Conservation (phyloP, 345 rosid species). For the Aquilaria yunnanensis region DNA sequence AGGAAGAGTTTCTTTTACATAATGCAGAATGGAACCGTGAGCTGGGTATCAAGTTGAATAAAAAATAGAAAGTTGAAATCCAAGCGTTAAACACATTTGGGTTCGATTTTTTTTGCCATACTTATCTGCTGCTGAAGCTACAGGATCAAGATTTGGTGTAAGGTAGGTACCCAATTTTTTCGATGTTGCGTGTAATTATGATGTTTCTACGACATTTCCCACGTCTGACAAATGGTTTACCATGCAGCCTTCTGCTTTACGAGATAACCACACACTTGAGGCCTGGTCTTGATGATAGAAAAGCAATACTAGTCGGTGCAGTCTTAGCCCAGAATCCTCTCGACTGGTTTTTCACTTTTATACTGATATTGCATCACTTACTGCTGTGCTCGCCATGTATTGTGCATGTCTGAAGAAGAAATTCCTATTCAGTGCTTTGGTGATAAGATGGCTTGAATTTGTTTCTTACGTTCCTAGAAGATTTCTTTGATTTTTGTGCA, state of each 20-base stretch:
- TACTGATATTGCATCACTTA: slow-evolving; percentile 89
- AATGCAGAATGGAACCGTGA: too few species aligned
- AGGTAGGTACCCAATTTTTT: too few species aligned
- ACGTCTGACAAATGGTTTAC: slow-evolving; percentile 49
- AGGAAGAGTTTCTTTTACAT: too few species aligned
- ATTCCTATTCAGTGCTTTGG: slow-evolving; percentile 73
- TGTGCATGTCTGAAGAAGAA: slow-evolving; percentile 70
- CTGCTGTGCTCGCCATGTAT: slow-evolving; percentile 83
- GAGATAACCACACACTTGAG: slow-evolving; percentile 62
- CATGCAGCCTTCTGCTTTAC: slow-evolving; percentile 59
- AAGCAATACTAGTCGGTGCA: slow-evolving; percentile 44
- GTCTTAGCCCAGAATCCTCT: slow-evolving; percentile 74
- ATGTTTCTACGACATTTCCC: slow-evolving; percentile 39
- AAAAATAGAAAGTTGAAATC: too few species aligned
- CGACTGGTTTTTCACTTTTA: slow-evolving; percentile 95
- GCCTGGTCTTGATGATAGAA: slow-evolving; percentile 50
- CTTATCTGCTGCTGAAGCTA: too few species aligned
- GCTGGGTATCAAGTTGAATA: too few species aligned
- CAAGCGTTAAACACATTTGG: too few species aligned
- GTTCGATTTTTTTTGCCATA: too few species aligned
- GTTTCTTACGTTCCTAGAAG: not conserved
- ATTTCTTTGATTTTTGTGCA: slow-evolving; percentile 4
- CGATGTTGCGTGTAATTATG: too few species aligned
- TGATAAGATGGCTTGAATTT: slow-evolving; percentile 24
- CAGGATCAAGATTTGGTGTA: too few species aligned